These are phyloP conservation scores for Malus hybrid DNA, from an alignment of 331 rosid species.

Conservation along the genomic window DNA sequence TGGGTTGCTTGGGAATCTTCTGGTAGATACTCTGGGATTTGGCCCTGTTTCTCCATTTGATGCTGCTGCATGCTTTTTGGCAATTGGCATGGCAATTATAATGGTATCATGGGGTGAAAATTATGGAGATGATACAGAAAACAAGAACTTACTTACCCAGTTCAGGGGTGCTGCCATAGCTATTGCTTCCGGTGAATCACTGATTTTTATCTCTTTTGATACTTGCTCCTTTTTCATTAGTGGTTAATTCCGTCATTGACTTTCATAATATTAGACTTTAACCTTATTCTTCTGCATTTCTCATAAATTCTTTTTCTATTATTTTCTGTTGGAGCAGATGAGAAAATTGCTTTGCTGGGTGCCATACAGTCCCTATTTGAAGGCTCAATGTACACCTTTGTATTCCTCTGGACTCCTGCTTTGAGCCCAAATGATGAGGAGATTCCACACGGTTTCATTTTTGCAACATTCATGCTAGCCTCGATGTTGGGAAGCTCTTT, in stretches of 20 bases:
- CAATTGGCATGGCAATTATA: conserved; percentile 29
- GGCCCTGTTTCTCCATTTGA: conserved; percentile 37
- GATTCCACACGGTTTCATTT: conserved; percentile 50
- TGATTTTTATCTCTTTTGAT: neutral
- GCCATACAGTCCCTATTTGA: conserved; percentile 51
- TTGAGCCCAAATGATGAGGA: conserved; percentile 50
- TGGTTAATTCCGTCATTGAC: neutral
- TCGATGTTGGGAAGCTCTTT: conserved; percentile 43
- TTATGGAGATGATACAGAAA: conserved; percentile 30
- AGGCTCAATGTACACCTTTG: conserved; percentile 52
- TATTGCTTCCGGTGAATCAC: conserved; percentile 24
- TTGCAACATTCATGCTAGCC: conserved; percentile 40
- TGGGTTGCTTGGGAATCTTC: conserved; percentile 30
- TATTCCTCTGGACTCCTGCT: conserved; percentile 56
- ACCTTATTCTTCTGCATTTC: neutral
- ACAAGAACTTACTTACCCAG: conserved; percentile 26
- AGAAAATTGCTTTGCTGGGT: conserved; percentile 42
- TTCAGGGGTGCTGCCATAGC: conserved; percentile 27
- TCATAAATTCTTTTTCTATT: neutral
- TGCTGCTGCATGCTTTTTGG: conserved; percentile 35
- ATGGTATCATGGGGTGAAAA: conserved; percentile 27
- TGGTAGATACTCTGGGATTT: conserved; percentile 22
- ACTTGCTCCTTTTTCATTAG: neutral
- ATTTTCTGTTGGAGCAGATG: conserved; percentile 29
- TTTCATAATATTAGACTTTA: neutral